Conservation (phyloP, 106 monocot genomes). For the Phalaenopsis aphrodite region DNA sequence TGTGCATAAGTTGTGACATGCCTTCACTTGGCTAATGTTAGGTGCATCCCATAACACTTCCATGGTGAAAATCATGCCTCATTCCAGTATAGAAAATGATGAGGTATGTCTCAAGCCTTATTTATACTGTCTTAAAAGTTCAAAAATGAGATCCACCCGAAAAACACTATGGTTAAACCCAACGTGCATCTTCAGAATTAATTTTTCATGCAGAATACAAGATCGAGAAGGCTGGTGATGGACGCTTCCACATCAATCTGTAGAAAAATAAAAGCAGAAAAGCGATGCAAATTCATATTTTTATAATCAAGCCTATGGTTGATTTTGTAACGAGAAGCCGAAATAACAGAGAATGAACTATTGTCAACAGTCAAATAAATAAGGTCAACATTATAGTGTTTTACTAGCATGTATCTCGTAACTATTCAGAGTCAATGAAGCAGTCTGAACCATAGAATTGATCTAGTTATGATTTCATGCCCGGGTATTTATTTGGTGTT, state of each 20-base stretch:
- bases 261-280: background rate
- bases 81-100: no score
- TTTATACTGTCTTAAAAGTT: background rate
- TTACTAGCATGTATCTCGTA: background rate
- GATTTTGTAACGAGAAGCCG: background rate
- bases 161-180: background rate
- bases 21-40: background rate
- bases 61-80: no score
- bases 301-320: background rate
- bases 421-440: background rate
- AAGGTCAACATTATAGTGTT: background rate
- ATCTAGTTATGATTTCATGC: no score
- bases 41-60: no score
- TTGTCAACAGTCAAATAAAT: background rate
- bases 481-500: no score
- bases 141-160: background rate
- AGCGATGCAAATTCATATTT: background rate
- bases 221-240: background rate
- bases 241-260: background rate
- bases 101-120: no score
- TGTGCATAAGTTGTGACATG: background rate
- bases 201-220: background rate
- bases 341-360: background rate
- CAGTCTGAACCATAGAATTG: no score
- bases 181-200: background rate